These are phyloP conservation scores for Solanum stenotomum DNA, from an alignment of 257 asterid genomes.

Conservation along the genomic window DNA sequence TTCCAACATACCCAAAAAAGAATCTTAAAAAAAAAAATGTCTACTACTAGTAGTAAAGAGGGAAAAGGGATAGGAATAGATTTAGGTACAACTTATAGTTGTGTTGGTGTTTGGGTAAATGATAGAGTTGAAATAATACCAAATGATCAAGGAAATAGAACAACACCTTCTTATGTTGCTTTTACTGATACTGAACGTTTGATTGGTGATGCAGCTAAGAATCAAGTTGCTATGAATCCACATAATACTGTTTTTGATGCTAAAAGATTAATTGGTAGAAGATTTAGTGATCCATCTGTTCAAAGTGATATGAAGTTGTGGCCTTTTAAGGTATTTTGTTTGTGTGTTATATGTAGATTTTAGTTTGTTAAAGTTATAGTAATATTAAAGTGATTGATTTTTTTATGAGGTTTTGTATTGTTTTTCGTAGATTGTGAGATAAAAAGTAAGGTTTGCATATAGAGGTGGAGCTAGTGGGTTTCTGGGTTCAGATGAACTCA, in stretches of 20 bases:
- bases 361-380: not conserved
- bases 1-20: not conserved
- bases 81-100: constrained; percentile 54
- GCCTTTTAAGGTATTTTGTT: constrained; percentile 31
- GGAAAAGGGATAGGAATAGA: constrained; percentile 48
- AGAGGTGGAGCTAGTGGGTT: too few relatives aligned
- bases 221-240: constrained; percentile 56
- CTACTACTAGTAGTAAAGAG: constrained; percentile 15
- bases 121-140: constrained; percentile 59
- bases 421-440: too few relatives aligned
- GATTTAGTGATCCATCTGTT: constrained; percentile 43
- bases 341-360: too few relatives aligned
- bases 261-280: constrained; percentile 47
- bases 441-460: too few relatives aligned
- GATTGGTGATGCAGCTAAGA: constrained; percentile 49
- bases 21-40: constrained; percentile 11
- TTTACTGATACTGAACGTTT: constrained; percentile 54
- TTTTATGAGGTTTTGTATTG: not conserved
- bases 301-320: constrained; percentile 43
- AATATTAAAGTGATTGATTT: too few relatives aligned
- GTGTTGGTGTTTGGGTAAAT: constrained; percentile 57
- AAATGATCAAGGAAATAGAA: constrained; percentile 52
- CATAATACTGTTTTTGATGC: constrained; percentile 59
- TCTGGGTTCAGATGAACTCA: too few relatives aligned
- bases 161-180: constrained; percentile 59